phyloP scores from a whole-genome alignment of 768 basidiomycete genomes.

The Kwoniella shandongensis region DNA sequence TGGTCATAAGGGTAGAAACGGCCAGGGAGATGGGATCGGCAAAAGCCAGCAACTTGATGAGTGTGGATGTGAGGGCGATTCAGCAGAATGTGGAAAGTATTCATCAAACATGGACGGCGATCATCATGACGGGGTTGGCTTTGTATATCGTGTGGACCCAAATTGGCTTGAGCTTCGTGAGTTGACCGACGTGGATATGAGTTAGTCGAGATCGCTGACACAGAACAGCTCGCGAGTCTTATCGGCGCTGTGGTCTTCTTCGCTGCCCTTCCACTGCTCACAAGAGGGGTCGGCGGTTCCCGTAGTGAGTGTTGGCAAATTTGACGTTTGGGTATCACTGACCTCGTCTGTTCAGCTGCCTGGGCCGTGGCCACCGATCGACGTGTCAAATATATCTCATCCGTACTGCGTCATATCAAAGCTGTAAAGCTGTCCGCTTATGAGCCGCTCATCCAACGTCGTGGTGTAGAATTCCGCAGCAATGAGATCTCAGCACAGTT shows the following conservation, averaged over 20 bases:
- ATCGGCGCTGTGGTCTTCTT: slow-evolving; percentile 22
- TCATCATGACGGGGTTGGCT: slow-evolving; percentile 17
- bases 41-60: slow-evolving; percentile 29
- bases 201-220: background rate
- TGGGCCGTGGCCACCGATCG: slow-evolving; percentile 23
- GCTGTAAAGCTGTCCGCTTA: slow-evolving; percentile 30
- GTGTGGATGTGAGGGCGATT: slow-evolving; percentile 18
- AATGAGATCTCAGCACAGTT: slow-evolving; percentile 8
- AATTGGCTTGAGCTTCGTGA: slow-evolving; percentile 25
- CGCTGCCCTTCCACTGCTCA: slow-evolving; percentile 8
- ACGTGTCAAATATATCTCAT: slow-evolving; percentile 24
- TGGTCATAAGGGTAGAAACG: slow-evolving; percentile 13
- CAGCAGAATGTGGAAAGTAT: background rate
- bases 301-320: slow-evolving; percentile 8
- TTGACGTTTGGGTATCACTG: too few species aligned
- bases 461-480: slow-evolving; percentile 9
- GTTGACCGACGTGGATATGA: background rate
- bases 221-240: slow-evolving; percentile 16
- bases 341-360: background rate
- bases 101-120: slow-evolving; percentile 15
- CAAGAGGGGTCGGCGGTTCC: background rate
- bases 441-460: slow-evolving; percentile 6
- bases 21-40: slow-evolving; percentile 26
- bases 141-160: slow-evolving; percentile 29
- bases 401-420: slow-evolving; percentile 27